Evolutionary conservation across 2,329 filamentous ascomycete genomes (phyloP), one percentile per base, ranked within the genome.

Genomic region (Rugonectria rugulosa): DNA sequence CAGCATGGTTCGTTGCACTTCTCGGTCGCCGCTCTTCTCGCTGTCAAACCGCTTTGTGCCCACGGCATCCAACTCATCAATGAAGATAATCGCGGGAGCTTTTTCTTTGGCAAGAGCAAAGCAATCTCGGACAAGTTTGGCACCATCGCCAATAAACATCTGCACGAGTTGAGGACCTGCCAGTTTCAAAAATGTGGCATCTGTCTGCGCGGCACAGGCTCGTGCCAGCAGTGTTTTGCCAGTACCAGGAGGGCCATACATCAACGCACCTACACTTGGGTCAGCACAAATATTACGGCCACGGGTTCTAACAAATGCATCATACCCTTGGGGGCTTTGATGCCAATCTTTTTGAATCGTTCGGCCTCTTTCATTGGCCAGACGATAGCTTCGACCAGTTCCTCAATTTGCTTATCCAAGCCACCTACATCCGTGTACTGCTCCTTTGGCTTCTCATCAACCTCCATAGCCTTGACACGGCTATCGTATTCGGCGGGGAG

Each of bases 291-390:
- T 9, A 42, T 31, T 7, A 4, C 31, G 9, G 3, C 26, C 24
- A 90, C 95, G n/a, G n/a, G n/a, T n/a, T 92, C 82, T 32, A 4
- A 17, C 19, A n/a, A 14, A 12, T 4, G 24, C 5, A 51, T 68
- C 78, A 59, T 85, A 97, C 95, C 95, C 80, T 99, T 99, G 12
- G 95, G 95, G 34, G 95, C 94, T 81, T 99, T 99, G 82, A 99
- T 99, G 66, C 95, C 95, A 70, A 99, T 97, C 84, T 97, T 98
- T 85, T 97, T 98, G 81, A 99, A 99, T 17, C 94, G 87, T 68
- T 99, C 96, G 2, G 95, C 93, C 79, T 99, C 94, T 84, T 98
- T 98, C 95, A 99, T 99, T 2, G 95, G 95, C 94, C 94, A 98
- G 24, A 99, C 95, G 44, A 99, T 95, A 52, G 95, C 95, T 79